Percentiles rank a stretch among this genome's conserved stretches.
Evolutionary conservation across 2,329 filamentous ascomycete genomes (phyloP).

Genomic region (Coniochaeta sp.): DNA sequence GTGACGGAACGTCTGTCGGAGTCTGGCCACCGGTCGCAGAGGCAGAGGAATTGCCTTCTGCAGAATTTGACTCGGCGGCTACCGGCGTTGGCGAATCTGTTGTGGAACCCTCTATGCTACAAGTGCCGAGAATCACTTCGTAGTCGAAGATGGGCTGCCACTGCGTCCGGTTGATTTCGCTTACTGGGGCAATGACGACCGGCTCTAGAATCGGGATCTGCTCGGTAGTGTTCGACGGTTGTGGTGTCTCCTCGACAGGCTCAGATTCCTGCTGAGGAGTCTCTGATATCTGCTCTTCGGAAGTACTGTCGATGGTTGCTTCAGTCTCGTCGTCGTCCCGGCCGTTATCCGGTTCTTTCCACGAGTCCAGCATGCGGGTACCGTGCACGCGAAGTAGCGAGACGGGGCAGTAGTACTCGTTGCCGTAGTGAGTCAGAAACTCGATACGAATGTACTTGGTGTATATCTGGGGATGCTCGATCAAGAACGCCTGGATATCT

Average conservation of each 20-base stretch:
- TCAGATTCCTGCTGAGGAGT: constrained; percentile 13
- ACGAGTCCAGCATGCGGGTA: constrained; percentile 91
- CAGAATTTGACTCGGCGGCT: constrained; percentile 6
- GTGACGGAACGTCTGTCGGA: constrained; percentile 2
- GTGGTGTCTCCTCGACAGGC: constrained; percentile 19
- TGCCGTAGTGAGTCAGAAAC: constrained; percentile 88
- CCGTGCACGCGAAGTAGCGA: constrained; percentile 89
- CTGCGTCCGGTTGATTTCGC: constrained; percentile 15
- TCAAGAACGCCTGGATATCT: constrained; percentile 86
- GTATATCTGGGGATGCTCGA: constrained; percentile 95
- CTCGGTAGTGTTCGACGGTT: constrained; percentile 4
- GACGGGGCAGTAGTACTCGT: constrained; percentile 92
- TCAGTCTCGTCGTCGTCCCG: constrained; percentile 54
- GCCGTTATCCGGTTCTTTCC: constrained; percentile 66
- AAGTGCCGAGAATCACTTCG: constrained; percentile 12
- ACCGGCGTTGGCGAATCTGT: constrained; percentile 14
- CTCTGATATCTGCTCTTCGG: constrained; percentile 10
- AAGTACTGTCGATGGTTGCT: constrained; percentile 14
- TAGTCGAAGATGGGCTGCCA: constrained; percentile 16
- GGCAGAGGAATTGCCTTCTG: constrained; percentile 2
- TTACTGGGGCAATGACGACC: background rate
- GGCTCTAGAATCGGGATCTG: background rate
- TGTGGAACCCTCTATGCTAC: constrained; percentile 16
- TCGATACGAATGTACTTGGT: constrained; percentile 89
- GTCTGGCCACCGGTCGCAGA: constrained; percentile 4